A percentile compares a stretch with the other conserved stretches of the same genome.
Evolutionary conservation across 257 asterid genomes (phyloP).

Genomic region (Gardenia jasminoides): DNA sequence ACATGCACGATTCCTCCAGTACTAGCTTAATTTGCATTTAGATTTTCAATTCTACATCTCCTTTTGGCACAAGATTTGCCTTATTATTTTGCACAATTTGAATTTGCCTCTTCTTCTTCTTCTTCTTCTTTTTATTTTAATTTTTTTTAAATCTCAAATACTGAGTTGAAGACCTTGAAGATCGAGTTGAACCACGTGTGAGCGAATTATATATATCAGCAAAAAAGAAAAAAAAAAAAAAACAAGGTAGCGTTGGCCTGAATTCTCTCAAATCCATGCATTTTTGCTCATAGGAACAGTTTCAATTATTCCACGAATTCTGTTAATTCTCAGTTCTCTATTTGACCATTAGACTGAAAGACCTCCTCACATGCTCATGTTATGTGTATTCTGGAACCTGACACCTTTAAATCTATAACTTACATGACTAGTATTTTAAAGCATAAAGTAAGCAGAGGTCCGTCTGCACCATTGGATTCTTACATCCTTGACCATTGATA

Average conservation of each 20-base stretch:
- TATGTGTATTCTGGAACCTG: not conserved
- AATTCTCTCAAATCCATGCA: not conserved
- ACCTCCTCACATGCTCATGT: slow-evolving; percentile 2
- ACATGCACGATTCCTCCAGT: not conserved
- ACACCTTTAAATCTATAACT: not conserved
- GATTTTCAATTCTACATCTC: not conserved
- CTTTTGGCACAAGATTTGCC: not conserved
- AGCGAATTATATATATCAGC: too few species aligned
- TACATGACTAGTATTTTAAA: too few species aligned
- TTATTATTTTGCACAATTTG: not conserved
- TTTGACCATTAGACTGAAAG: not conserved
- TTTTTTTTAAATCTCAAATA: too few species aligned
- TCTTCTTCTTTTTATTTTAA: too few species aligned
- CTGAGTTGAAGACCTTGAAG: not conserved
- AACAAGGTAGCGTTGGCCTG: not conserved
- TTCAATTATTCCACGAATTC: not conserved
- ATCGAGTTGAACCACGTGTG: not conserved
- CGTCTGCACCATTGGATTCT: not conserved
- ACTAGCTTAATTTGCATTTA: too few species aligned
- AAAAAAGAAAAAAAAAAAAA: not conserved
- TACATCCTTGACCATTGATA: not conserved
- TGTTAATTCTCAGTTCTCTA: too few species aligned
- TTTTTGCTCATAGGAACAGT: not conserved
- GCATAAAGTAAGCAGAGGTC: not conserved
- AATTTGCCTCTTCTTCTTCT: too few species aligned